A percentile compares a stretch with the other conserved stretches of the same genome.
phyloP scores from a whole-genome alignment of 306 rosid species.

The Abrus pulchellus region DNA sequence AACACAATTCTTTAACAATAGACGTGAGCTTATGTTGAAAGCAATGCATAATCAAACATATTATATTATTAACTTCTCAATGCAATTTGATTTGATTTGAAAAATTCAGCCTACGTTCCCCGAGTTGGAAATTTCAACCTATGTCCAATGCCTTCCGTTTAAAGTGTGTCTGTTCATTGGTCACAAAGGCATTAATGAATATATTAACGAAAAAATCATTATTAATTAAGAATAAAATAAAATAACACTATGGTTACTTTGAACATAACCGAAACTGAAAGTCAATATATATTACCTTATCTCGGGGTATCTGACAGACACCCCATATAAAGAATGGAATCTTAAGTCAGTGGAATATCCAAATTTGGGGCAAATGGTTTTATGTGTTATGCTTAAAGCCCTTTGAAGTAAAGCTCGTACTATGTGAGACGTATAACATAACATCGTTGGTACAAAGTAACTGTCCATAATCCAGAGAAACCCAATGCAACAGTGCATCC shows the following conservation, averaged over 20 bases:
- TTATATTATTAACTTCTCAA: constrained; percentile 44
- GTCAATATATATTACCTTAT: constrained; percentile 41
- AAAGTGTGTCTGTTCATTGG: constrained; percentile 46
- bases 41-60: neutral
- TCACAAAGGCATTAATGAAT: constrained; percentile 24
- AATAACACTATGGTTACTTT: constrained; percentile 38
- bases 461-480: constrained; percentile 39
- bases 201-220: neutral
- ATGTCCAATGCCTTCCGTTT: constrained; percentile 43
- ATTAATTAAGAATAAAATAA: constrained; percentile 13
- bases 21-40: no score
- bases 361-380: neutral
- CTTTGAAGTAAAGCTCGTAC: constrained; percentile 29
- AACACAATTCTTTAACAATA: no score
- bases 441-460: constrained; percentile 35
- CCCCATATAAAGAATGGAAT: constrained; percentile 38
- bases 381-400: neutral
- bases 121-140: constrained; percentile 20
- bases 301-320: constrained; percentile 44
- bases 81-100: constrained; percentile 32
- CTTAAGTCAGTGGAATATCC: constrained; percentile 45
- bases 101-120: constrained; percentile 25
- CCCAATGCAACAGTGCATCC: constrained; percentile 66
- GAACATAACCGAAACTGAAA: constrained; percentile 42
- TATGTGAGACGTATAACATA: constrained; percentile 28